Base-by-base conservation (phyloP, 345 rosid genomes). In the Geranium rotundifolium region DNA sequence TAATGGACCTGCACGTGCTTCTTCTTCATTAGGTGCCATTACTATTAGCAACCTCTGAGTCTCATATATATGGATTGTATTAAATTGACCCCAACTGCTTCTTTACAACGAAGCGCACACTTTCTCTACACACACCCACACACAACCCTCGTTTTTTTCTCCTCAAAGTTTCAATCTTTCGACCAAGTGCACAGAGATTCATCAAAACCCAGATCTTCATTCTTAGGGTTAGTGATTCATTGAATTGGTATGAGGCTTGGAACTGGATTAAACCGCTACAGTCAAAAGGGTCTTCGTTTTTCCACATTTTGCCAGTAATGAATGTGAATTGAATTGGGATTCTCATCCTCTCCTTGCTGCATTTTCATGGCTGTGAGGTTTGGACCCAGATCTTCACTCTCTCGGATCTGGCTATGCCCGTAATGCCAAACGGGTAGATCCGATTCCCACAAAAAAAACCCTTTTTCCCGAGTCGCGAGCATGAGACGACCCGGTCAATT, bases 391-490 rank as follows among this genome's bases (percentile, higher is more conserved):
- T 71, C 72, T 64, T 63, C 29, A 17, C 57, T 61, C 30, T 16
- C 19, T 63, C 60, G 64, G 80, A 58, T 77, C 76, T 71, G 52
- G 14, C 41, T 29, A 30, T 58, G 56, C 76, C 81, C 69, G 79
- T 65, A 81, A 87, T 91, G 98, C 78, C 85, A 72, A 70, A 76
- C 74, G 84, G 92, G 78, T 77, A 74, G 88, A 81, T 79, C 76
- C 78, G 57, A 54, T 74, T 73, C 19, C 23, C 39, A 13, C 62
- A 49, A 17, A 34, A 39, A 49, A 17, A 34, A 39, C 46, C 57
- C 20, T 34, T 14, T 41, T 59, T 29, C 61, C 69, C 29, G 59
- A 55, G 66, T 75, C 69, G 65, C 69, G 84, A 85, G 86, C 83
- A 88, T 85, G 96, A 83, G 78, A 81, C 83, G 74, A 60, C 60